Evolutionary conservation across 2,329 filamentous ascomycete species (phyloP).

Genomic region (Stylonectria norvegica): DNA sequence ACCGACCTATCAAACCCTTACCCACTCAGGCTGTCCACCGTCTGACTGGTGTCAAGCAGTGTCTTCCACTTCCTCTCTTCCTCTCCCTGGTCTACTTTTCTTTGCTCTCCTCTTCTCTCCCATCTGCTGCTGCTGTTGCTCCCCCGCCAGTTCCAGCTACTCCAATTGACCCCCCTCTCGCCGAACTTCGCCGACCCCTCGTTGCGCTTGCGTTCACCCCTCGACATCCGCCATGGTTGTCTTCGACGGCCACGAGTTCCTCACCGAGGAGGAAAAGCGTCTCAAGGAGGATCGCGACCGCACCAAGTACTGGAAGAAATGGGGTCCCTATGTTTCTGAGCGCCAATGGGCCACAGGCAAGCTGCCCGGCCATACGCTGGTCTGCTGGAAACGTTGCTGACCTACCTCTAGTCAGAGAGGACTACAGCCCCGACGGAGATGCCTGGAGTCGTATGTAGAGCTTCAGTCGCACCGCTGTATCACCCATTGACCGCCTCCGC

Average conservation of each 20-base stretch:
- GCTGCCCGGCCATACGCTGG: slow-evolving; percentile 23
- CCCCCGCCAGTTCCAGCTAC: slow-evolving; percentile 4
- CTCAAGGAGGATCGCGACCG: slow-evolving; percentile 81
- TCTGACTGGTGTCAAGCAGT: slow-evolving; percentile 19
- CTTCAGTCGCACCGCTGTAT: slow-evolving; percentile 2
- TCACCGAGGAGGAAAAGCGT: slow-evolving; percentile 86
- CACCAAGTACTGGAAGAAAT: slow-evolving; percentile 95
- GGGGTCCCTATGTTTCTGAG: slow-evolving; percentile 91
- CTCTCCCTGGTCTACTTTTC: slow-evolving; percentile 11
- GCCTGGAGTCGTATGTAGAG: slow-evolving; percentile 83
- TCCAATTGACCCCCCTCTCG: not conserved
- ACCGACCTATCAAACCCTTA: no score
- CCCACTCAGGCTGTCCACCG: slow-evolving; percentile 23
- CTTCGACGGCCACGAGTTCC: slow-evolving; percentile 81
- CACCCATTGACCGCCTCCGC: slow-evolving; percentile 16
- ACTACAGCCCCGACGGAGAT: slow-evolving; percentile 86
- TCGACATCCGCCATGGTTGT: slow-evolving; percentile 68
- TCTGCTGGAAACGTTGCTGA: slow-evolving; percentile 23
- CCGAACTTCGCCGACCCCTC: slow-evolving; percentile 18
- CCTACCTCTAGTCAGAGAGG: slow-evolving; percentile 65
- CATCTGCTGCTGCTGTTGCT: slow-evolving; percentile 3
- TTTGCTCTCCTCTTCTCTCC: slow-evolving; percentile 5
- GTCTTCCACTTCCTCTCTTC: slow-evolving; percentile 6
- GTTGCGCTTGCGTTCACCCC: slow-evolving; percentile 2
- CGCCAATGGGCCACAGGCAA: slow-evolving; percentile 91